phyloP scores from a whole-genome alignment of 1,139 yeast species.

The Blastobotrys malaysiensis region DNA sequence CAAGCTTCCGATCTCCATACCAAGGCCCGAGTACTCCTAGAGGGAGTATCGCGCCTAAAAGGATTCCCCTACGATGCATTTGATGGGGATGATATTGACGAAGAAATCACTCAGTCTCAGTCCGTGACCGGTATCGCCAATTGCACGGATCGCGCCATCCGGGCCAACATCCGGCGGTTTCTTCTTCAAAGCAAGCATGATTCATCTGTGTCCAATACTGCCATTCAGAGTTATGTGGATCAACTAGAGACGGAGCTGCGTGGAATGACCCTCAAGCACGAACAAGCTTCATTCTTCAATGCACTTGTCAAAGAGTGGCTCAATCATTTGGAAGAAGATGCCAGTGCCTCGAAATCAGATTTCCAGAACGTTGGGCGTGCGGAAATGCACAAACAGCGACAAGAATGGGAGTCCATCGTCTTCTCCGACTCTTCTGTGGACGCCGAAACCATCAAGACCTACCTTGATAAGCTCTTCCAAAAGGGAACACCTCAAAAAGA shows the following conservation, averaged over 20 bases:
- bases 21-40: constrained; percentile 10
- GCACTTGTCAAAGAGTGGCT: constrained; percentile 16
- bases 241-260: constrained; percentile 8
- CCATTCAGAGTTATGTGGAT: not conserved
- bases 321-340: constrained; percentile 3
- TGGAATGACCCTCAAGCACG: constrained; percentile 11
- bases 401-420: constrained; percentile 15
- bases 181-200: constrained; percentile 4
- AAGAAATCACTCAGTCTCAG: constrained; percentile 1
- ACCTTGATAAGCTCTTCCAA: constrained; percentile 14
- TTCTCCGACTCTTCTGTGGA: constrained; percentile 11
- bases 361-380: constrained; percentile 5
- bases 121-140: not conserved
- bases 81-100: not conserved
- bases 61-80: constrained; percentile 8
- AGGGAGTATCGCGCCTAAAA: constrained; percentile 10
- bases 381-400: constrained; percentile 14
- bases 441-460: constrained; percentile 8
- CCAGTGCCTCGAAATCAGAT: not conserved
- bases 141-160: not conserved
- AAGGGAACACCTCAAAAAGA: constrained; percentile 1
- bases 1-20: constrained; percentile 1
- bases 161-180: constrained; percentile 7
- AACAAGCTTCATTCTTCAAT: constrained; percentile 16
- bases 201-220: constrained; percentile 6